Evolutionary conservation across 768 basidiomycete species (phyloP).

Genomic region (Lentinula boryana): DNA sequence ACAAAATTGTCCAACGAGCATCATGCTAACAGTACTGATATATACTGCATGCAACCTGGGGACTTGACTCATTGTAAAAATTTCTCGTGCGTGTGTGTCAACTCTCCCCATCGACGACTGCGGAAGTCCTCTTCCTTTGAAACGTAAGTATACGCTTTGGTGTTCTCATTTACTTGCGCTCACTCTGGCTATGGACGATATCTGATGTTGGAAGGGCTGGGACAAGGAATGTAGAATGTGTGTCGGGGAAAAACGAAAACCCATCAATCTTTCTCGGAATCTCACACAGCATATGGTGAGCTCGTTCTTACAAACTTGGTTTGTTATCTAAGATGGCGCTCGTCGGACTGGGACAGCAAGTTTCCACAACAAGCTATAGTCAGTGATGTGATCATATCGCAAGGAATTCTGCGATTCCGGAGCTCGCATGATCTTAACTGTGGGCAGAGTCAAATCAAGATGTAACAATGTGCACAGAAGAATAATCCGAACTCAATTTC

Average conservation of each 20-base stretch:
- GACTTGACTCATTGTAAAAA: too few species aligned
- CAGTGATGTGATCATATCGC: too few species aligned
- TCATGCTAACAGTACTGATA: too few species aligned
- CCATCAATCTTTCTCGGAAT: conserved; percentile 81
- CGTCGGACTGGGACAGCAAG: conserved; percentile 45
- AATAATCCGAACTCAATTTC: too few species aligned
- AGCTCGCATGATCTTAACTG: too few species aligned
- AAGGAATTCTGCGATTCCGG: too few species aligned
- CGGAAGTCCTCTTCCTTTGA: conserved; percentile 68
- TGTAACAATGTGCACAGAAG: too few species aligned
- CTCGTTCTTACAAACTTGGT: conserved; percentile 44
- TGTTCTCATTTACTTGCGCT: not conserved
- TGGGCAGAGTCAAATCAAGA: too few species aligned
- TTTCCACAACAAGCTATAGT: conserved; percentile 47
- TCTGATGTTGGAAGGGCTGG: conserved; percentile 78
- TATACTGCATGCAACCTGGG: too few species aligned
- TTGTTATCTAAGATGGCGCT: conserved; percentile 87
- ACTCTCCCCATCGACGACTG: conserved; percentile 54
- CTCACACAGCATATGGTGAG: conserved; percentile 80
- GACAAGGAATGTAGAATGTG: conserved; percentile 92
- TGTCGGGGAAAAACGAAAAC: conserved; percentile 76
- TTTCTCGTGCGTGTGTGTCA: too few species aligned
- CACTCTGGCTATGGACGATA: conserved; percentile 24
- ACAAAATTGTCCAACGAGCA: too few species aligned
- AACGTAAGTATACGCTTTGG: conserved; percentile 40